These are phyloP conservation scores for Fragosphaeria purpurea DNA, from an alignment of 2,329 filamentous ascomycete species.

Conservation along the genomic window DNA sequence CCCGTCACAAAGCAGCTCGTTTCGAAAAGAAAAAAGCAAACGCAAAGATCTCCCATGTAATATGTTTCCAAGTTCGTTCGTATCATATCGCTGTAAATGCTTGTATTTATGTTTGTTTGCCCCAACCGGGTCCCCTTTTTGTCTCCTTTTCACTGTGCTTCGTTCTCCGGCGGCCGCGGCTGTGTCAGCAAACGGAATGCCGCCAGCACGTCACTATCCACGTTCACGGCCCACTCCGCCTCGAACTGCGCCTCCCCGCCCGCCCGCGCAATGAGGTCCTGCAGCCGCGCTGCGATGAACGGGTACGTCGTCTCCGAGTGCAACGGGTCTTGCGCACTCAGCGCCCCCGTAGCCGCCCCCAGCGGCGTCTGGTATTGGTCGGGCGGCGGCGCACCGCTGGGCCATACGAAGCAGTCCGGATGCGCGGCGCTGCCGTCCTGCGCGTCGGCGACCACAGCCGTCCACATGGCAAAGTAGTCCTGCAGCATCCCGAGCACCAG, in stretches of 20 bases:
- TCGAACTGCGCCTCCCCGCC: conserved; percentile 60
- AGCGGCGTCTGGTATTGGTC: conserved; percentile 48
- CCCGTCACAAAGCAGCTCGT: too few relatives aligned
- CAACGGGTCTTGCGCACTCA: conserved; percentile 53
- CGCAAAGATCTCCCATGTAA: too few relatives aligned
- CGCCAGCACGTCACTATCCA: conserved; percentile 61
- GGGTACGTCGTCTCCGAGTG: conserved; percentile 53
- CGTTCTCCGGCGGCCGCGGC: neutral
- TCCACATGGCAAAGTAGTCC: conserved; percentile 68
- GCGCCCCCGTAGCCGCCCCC: conserved; percentile 40
- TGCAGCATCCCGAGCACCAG: conserved; percentile 55
- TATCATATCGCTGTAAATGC: too few relatives aligned
- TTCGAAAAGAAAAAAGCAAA: too few relatives aligned
- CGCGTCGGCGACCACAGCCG: conserved; percentile 55
- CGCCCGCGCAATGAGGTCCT: conserved; percentile 44
- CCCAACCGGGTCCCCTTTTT: neutral
- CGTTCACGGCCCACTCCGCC: conserved; percentile 59
- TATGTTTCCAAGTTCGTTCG: too few relatives aligned
- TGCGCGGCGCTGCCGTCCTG: conserved; percentile 41
- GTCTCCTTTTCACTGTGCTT: neutral
- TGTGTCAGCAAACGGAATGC: conserved; percentile 43
- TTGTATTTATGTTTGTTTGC: too few relatives aligned
- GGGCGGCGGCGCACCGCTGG: conserved; percentile 18
- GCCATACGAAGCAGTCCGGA: conserved; percentile 42
- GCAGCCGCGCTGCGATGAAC: conserved; percentile 55